These are phyloP conservation scores for Aspergillus fumigatiaffinis DNA, from an alignment of 2,329 filamentous ascomycete genomes.

Conservation along the genomic window DNA sequence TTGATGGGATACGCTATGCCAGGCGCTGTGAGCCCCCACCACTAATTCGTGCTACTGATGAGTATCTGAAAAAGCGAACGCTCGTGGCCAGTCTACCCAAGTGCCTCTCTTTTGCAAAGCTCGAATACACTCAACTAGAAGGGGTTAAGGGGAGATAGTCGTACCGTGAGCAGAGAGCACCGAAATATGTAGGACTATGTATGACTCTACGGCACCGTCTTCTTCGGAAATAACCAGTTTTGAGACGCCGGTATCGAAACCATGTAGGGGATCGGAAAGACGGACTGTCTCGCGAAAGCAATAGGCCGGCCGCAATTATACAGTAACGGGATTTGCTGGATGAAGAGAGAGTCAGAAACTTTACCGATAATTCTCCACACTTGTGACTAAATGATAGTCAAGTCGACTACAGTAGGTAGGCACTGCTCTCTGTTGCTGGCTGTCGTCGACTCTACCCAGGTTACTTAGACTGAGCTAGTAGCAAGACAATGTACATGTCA, in stretches of 20 bases:
- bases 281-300: background rate
- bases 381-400: background rate
- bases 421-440: no score
- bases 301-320: background rate
- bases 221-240: background rate
- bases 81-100: background rate
- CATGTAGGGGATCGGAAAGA: background rate
- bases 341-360: background rate
- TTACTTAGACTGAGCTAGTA: no score
- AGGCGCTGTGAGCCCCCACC: no score
- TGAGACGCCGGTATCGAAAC: background rate
- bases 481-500: no score
- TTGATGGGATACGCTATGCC: no score
- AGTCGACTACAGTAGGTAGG: no score
- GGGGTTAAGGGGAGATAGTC: background rate
- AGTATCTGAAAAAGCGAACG: background rate
- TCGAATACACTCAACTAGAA: background rate
- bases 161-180: background rate
- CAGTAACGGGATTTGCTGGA: background rate
- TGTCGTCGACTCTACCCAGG: no score
- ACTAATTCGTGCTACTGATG: background rate
- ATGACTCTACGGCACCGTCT: background rate
- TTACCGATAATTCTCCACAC: background rate
- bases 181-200: background rate
- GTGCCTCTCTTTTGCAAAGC: background rate